phyloP scores from a whole-genome alignment of 306 rosid genomes.

The Cucurbita moschata region DNA sequence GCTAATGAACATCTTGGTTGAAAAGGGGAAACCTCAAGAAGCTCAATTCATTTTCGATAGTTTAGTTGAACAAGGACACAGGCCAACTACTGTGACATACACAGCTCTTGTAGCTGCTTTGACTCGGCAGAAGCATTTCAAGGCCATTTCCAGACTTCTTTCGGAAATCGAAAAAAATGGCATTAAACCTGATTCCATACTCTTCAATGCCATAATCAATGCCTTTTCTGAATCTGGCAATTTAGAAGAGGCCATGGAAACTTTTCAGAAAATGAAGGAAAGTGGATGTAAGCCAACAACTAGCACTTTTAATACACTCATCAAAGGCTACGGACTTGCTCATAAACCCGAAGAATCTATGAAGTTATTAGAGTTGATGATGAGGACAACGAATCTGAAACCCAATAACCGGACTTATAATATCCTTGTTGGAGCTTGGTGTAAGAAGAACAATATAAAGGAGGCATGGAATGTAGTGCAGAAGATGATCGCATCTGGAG shows the following conservation, averaged over 20 bases:
- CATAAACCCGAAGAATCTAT: slow-evolving; percentile 62
- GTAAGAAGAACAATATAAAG: slow-evolving; percentile 44
- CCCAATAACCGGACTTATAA: slow-evolving; percentile 80
- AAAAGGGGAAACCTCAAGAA: slow-evolving; percentile 66
- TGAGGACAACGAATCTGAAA: slow-evolving; percentile 31
- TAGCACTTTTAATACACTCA: slow-evolving; percentile 81
- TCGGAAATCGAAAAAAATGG: slow-evolving; percentile 59
- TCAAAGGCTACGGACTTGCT: slow-evolving; percentile 67
- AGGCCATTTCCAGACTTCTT: slow-evolving; percentile 52
- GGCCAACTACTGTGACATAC: slow-evolving; percentile 72
- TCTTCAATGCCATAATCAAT: slow-evolving; percentile 82
- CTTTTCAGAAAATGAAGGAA: slow-evolving; percentile 63
- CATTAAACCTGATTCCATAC: slow-evolving; percentile 72
- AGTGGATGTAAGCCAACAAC: slow-evolving; percentile 70
- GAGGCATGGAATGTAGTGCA: slow-evolving; percentile 66
- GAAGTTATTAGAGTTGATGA: slow-evolving; percentile 63
- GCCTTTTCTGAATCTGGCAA: slow-evolving; percentile 77
- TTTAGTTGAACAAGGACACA: slow-evolving; percentile 70
- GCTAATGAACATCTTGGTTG: slow-evolving; percentile 55
- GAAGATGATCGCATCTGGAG: slow-evolving; percentile 61
- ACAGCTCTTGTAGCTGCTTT: slow-evolving; percentile 79
- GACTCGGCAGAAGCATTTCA: slow-evolving; percentile 70
- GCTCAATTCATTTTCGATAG: slow-evolving; percentile 45
- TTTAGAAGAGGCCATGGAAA: slow-evolving; percentile 51
- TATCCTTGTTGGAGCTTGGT: slow-evolving; percentile 76